A percentile compares a stretch with the other conserved stretches of the same genome.
Conservation (phyloP, 164 flowering plant species). For the Kingdonia uniflora region DNA sequence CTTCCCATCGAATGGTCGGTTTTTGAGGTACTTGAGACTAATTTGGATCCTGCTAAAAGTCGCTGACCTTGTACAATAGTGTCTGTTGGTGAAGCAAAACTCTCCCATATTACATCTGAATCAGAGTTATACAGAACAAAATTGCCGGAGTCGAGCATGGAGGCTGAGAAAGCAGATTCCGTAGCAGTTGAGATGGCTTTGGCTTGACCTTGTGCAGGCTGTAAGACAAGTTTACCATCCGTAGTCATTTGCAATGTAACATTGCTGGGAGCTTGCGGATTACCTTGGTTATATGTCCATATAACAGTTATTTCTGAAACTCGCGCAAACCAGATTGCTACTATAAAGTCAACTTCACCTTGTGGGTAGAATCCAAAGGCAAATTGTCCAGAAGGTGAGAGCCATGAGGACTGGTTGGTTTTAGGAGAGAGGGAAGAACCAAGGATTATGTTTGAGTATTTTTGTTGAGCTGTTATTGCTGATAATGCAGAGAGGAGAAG, state of each 20-base stretch:
- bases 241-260: slow-evolving; percentile 14
- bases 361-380: slow-evolving; percentile 28
- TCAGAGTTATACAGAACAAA: slow-evolving; percentile 17
- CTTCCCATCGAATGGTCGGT: slow-evolving; percentile 11
- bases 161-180: slow-evolving; percentile 15
- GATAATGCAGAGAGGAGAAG: too few relatives aligned
- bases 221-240: slow-evolving; percentile 21
- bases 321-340: too few relatives aligned
- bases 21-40: slow-evolving; percentile 12
- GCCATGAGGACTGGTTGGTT: slow-evolving; percentile 18
- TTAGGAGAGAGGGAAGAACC: slow-evolving; percentile 11
- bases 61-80: slow-evolving; percentile 6
- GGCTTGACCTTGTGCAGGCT: not conserved
- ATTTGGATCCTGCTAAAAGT: slow-evolving; percentile 3
- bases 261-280: slow-evolving; percentile 14
- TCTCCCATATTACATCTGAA: slow-evolving; percentile 20
- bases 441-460: slow-evolving; percentile 6
- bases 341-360: slow-evolving; percentile 14
- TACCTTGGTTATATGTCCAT: too few relatives aligned
- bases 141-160: too few relatives aligned
- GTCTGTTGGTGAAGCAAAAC: slow-evolving; percentile 20
- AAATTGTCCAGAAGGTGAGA: slow-evolving; percentile 22
- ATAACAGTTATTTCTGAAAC: too few relatives aligned
- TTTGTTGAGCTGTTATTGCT: too few relatives aligned
- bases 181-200: too few relatives aligned